A percentile compares a stretch with the other conserved stretches of the same genome.
These are phyloP conservation scores for Mrakiaceae sp. DNA, from an alignment of 1,284 basidiomycete species.

Conservation along the genomic window DNA sequence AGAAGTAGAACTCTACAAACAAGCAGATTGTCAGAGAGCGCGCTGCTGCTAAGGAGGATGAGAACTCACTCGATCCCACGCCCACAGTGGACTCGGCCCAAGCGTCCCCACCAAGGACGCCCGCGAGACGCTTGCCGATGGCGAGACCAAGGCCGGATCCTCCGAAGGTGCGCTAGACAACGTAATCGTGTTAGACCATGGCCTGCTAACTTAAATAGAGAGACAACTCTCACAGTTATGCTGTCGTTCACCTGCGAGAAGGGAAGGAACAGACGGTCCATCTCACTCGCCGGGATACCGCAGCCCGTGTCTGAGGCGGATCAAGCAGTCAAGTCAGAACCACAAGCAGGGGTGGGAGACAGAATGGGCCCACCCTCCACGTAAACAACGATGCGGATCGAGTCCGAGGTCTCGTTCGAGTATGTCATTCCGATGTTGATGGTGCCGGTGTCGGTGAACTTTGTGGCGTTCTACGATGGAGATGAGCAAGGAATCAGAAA, in stretches of 20 bases:
- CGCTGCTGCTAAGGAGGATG: too few species aligned
- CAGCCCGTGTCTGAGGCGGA: not conserved
- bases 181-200: too few species aligned
- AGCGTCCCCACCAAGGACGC: slow-evolving; percentile 31
- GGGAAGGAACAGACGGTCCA: slow-evolving; percentile 30
- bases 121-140: slow-evolving; percentile 30
- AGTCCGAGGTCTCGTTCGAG: not conserved
- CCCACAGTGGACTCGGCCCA: slow-evolving; percentile 28
- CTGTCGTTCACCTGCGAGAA: slow-evolving; percentile 34
- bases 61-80: slow-evolving; percentile 24
- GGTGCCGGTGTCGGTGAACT: slow-evolving; percentile 4
- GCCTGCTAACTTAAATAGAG: too few species aligned
- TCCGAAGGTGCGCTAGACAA: slow-evolving; percentile 22
- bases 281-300: not conserved
- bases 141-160: slow-evolving; percentile 30
- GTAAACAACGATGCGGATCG: not conserved
- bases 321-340: too few species aligned
- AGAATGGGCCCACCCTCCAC: not conserved
- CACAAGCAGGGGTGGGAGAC: too few species aligned
- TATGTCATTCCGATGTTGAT: not conserved
- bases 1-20: too few species aligned
- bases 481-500: too few species aligned
- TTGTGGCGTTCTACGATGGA: not conserved
- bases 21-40: too few species aligned
- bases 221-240: slow-evolving; percentile 20